A percentile compares a stretch with the other conserved stretches of the same genome.
These are phyloP conservation scores for Scedosporium boydii DNA, from an alignment of 2,329 filamentous ascomycete species.

Conservation along the genomic window DNA sequence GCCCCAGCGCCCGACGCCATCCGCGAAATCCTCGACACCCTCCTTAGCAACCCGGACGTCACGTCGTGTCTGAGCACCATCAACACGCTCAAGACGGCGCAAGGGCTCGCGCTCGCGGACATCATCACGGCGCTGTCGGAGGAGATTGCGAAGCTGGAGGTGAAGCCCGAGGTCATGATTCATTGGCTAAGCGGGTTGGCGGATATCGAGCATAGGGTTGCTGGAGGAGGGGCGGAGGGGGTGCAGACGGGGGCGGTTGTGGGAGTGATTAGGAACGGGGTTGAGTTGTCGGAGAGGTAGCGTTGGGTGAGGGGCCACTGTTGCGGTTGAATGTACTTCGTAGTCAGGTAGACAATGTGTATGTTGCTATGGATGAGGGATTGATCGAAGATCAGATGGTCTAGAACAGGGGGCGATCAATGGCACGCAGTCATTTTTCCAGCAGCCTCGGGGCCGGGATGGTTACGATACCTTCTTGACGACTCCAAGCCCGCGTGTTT, in stretches of 20 bases:
- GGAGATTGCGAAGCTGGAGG: conserved; percentile 72
- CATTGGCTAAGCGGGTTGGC: conserved; percentile 86
- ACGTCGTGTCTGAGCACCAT: conserved; percentile 82
- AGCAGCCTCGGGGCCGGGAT: too few species aligned
- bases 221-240: conserved; percentile 75
- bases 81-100: conserved; percentile 74
- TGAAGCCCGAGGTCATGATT: conserved; percentile 77
- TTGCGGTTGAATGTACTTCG: background rate
- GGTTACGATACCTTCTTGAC: too few species aligned
- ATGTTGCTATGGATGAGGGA: too few species aligned
- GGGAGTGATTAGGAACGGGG: conserved; percentile 77
- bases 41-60: conserved; percentile 78
- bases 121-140: conserved; percentile 83
- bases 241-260: conserved; percentile 92
- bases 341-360: too few species aligned
- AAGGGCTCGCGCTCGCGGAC: conserved; percentile 85
- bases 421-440: too few species aligned
- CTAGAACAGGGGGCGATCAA: too few species aligned
- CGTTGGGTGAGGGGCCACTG: background rate
- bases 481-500: too few species aligned
- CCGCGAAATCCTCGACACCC: conserved; percentile 69
- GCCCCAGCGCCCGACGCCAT: conserved; percentile 89
- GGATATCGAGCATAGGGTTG: conserved; percentile 84
- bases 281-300: conserved; percentile 47
- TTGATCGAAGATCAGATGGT: too few species aligned